Percentiles rank a stretch among this genome's conserved stretches.
phyloP scores from a whole-genome alignment of 495 filamentous ascomycete genomes.

The Amniculicola lignicola region DNA sequence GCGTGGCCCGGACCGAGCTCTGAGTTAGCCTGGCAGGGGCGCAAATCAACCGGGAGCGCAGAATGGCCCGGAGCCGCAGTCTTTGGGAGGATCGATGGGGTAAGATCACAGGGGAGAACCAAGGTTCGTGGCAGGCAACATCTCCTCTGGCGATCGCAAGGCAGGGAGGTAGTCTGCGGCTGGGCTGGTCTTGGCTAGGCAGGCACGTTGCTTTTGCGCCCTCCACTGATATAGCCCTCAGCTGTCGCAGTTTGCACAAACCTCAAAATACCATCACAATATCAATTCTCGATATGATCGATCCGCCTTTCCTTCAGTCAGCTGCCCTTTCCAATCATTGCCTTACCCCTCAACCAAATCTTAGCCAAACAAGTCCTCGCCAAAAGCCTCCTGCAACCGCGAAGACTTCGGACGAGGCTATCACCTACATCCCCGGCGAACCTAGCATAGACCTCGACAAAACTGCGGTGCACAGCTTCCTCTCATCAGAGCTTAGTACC shows the following conservation, averaged over 20 bases:
- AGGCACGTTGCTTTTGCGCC: neutral
- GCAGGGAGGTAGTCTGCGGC: neutral
- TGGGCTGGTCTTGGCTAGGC: slow-evolving; percentile 4
- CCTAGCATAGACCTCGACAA: slow-evolving; percentile 1
- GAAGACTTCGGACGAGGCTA: slow-evolving; percentile 2
- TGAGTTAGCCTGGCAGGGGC: neutral
- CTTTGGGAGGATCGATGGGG: neutral
- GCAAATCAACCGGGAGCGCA: slow-evolving; percentile 1
- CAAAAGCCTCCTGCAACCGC: neutral
- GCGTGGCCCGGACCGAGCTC: neutral
- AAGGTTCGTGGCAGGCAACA: neutral
- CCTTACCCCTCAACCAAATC: slow-evolving; percentile 1
- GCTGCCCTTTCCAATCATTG: slow-evolving; percentile 5
- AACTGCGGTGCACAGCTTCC: slow-evolving; percentile 2
- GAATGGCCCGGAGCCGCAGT: neutral
- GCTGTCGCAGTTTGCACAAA: slow-evolving; percentile 1
- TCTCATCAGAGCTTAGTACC: slow-evolving; percentile 1
- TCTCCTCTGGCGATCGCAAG: neutral
- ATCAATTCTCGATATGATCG: neutral
- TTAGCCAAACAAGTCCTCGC: slow-evolving; percentile 4
- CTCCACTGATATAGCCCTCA: too few species aligned
- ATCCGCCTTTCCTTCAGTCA: neutral
- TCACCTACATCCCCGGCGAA: slow-evolving; percentile 3
- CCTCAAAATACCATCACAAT: neutral
- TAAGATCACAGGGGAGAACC: neutral